A percentile compares a stretch with the other conserved stretches of the same genome.
phyloP scores from a whole-genome alignment of 371 early-diverging fungal genomes.

The Parasitella parasitica region DNA sequence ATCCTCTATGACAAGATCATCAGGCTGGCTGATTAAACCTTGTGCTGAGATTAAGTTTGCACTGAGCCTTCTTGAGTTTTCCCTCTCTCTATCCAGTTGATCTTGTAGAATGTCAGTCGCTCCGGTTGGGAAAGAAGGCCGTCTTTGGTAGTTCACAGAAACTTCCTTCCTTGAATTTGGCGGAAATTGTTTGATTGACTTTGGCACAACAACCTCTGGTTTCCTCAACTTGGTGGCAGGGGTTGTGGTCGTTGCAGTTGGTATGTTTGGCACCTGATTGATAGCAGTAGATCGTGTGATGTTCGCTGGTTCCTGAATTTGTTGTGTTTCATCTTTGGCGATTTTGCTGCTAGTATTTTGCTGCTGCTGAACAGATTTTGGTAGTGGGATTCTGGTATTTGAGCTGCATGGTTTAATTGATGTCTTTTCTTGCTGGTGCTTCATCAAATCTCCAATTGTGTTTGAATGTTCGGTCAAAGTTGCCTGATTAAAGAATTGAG shows the following conservation, averaged over 20 bases:
- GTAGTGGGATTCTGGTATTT: constrained; percentile 9
- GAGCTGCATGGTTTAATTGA: background rate
- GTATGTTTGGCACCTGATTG: constrained; percentile 7
- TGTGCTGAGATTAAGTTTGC: constrained; percentile 30
- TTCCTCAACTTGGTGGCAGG: constrained; percentile 13
- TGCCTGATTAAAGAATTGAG: background rate
- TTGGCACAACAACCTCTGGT: constrained; percentile 20
- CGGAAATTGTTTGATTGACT: constrained; percentile 3
- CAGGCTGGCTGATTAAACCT: constrained; percentile 27
- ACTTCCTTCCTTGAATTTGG: background rate
- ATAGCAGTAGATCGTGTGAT: background rate
- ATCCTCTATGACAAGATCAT: background rate
- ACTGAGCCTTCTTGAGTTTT: constrained; percentile 13
- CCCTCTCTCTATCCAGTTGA: constrained; percentile 24
- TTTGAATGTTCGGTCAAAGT: background rate
- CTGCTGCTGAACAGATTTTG: background rate
- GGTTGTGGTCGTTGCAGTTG: background rate
- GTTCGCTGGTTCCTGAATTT: background rate
- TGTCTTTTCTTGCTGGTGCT: background rate
- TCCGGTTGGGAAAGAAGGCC: constrained; percentile 9
- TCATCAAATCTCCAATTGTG: constrained; percentile 1
- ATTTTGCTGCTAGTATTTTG: background rate
- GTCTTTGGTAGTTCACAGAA: background rate
- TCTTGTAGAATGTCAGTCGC: constrained; percentile 26
- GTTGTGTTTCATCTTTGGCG: constrained; percentile 7